Evolutionary conservation across 75 land plant genomes (phyloP).

Genomic region (Isoetes taiwanensis): DNA sequence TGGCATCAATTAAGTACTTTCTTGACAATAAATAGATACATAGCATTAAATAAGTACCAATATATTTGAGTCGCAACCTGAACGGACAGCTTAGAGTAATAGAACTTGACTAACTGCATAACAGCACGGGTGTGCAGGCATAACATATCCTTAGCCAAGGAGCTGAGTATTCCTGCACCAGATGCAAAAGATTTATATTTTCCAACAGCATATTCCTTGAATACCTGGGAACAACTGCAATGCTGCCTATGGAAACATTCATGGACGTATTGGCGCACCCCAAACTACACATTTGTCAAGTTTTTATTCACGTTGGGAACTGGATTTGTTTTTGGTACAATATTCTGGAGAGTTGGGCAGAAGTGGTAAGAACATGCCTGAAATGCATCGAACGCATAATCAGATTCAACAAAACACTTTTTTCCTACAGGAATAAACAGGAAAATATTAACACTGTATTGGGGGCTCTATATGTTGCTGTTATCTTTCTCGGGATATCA

Average conservation of each 20-base stretch:
- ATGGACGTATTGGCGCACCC: conserved; percentile 32
- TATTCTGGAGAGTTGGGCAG: conserved; percentile 23
- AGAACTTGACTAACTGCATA: too few relatives aligned
- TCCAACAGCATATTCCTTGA: conserved; percentile 18
- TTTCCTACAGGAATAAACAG: conserved; percentile 18
- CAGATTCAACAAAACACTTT: background rate
- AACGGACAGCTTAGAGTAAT: too few relatives aligned
- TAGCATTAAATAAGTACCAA: background rate
- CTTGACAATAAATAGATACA: background rate
- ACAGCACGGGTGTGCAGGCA: conserved; percentile 12
- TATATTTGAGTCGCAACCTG: background rate
- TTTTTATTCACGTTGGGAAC: conserved; percentile 22
- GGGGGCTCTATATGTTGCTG: conserved; percentile 40
- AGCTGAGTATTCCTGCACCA: conserved; percentile 16
- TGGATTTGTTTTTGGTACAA: conserved; percentile 28
- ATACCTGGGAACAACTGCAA: conserved; percentile 13
- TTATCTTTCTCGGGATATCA: conserved; percentile 28
- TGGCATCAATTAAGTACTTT: background rate
- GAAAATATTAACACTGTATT: conserved; percentile 24
- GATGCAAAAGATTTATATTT: conserved; percentile 26
- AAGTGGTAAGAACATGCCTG: conserved; percentile 23
- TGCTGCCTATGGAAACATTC: conserved; percentile 34
- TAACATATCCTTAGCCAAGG: conserved; percentile 19
- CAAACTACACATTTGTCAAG: conserved; percentile 29
- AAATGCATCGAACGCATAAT: too few relatives aligned